phyloP scores from a whole-genome alignment of 176 grass and related monocot genomes.

The Themeda triandra region DNA sequence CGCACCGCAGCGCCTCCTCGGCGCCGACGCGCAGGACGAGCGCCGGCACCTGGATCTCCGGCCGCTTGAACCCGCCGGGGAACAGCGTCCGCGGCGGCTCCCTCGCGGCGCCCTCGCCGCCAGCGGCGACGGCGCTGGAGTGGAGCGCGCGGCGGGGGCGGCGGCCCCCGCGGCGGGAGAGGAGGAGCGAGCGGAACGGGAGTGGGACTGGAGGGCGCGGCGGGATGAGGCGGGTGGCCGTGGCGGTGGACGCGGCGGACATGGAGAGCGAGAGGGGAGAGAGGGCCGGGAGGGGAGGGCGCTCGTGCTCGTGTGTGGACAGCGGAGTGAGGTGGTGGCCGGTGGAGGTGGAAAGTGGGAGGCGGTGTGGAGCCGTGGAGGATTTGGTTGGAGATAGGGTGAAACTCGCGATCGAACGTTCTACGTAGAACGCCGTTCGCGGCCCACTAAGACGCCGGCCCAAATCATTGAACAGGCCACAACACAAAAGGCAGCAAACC shows the following conservation, averaged over 20 bases:
- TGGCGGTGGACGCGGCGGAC: slow-evolving; percentile 39
- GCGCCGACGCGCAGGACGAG: slow-evolving; percentile 59
- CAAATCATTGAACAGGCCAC: too few relatives aligned
- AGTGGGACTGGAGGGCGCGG: slow-evolving; percentile 5
- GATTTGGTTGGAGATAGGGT: slow-evolving; percentile 61
- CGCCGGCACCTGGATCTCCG: slow-evolving; percentile 75
- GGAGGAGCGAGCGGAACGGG: slow-evolving; percentile 21
- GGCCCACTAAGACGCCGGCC: too few relatives aligned
- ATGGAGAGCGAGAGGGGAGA: slow-evolving; percentile 27
- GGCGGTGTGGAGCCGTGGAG: slow-evolving; percentile 30
- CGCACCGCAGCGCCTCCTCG: slow-evolving; percentile 48
- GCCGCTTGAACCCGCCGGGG: slow-evolving; percentile 89
- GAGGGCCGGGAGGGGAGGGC: not conserved
- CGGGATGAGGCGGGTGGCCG: slow-evolving; percentile 16
- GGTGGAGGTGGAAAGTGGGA: not conserved
- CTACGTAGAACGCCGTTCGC: too few relatives aligned
- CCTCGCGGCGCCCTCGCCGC: not conserved
- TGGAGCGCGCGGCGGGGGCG: slow-evolving; percentile 1
- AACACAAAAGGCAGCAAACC: too few relatives aligned
- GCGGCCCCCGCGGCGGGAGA: slow-evolving; percentile 20
- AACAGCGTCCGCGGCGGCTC: slow-evolving; percentile 74
- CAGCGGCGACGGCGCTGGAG: slow-evolving; percentile 4
- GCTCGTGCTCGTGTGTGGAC: slow-evolving; percentile 11
- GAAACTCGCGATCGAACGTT: too few relatives aligned
- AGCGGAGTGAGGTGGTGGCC: slow-evolving; percentile 5